These are phyloP conservation scores for Grosmannia huntii DNA, from an alignment of 2,329 filamentous ascomycete genomes.

Conservation along the genomic window DNA sequence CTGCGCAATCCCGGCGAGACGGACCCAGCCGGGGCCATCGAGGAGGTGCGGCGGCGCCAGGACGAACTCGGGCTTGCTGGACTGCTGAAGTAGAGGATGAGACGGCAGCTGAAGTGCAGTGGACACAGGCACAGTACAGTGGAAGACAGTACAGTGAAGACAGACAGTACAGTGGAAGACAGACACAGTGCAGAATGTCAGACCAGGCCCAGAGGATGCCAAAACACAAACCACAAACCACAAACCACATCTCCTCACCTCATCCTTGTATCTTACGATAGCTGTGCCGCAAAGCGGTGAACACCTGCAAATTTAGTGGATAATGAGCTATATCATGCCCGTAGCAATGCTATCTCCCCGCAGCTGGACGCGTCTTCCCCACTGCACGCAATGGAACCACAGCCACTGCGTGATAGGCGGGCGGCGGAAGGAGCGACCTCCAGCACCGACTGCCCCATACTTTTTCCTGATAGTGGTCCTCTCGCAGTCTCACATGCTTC, in stretches of 20 bases:
- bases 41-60: slow-evolving; percentile 40
- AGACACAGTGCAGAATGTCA: no score
- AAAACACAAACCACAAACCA: not conserved
- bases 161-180: no score
- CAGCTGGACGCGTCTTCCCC: not conserved
- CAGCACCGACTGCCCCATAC: not conserved
- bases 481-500: not conserved
- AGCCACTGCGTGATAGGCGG: not conserved
- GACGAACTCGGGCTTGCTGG: slow-evolving; percentile 36
- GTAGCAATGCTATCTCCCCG: not conserved
- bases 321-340: not conserved
- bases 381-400: not conserved
- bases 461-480: not conserved
- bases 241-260: not conserved
- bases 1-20: slow-evolving; percentile 59
- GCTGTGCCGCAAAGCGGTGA: not conserved
- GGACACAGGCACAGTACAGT: no score
- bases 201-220: no score
- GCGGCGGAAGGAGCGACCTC: not conserved
- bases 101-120: slow-evolving; percentile 1
- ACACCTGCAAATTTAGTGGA: not conserved
- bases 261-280: no score
- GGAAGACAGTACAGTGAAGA: no score
- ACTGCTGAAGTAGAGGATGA: no score
- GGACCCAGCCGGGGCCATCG: slow-evolving; percentile 45